phyloP scores from a whole-genome alignment of 2,329 filamentous ascomycete species.

The Trichothecium sympodiale region DNA sequence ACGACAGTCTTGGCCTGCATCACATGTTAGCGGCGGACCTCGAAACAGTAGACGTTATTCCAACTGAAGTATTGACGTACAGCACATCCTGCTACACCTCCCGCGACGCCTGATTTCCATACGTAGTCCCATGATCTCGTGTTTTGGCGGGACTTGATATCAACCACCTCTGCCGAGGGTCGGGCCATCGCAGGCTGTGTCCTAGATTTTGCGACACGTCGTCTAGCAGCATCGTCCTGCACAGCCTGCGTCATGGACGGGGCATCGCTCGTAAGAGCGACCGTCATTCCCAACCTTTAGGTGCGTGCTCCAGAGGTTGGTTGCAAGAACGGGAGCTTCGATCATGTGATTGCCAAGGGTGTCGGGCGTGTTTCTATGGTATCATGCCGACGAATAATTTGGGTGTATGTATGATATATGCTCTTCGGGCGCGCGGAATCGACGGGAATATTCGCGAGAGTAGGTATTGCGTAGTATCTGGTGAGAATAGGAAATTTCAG shows the following conservation, averaged over 20 bases:
- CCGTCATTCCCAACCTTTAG: slow-evolving; percentile 36
- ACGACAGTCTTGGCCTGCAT: slow-evolving; percentile 84
- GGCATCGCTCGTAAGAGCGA: slow-evolving; percentile 44
- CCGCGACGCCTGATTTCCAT: slow-evolving; percentile 72
- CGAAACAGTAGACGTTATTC: slow-evolving; percentile 8
- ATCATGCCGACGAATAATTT: no score
- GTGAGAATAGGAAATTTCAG: no score
- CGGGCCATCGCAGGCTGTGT: slow-evolving; percentile 4
- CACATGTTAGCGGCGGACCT: neutral
- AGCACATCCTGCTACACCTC: slow-evolving; percentile 83
- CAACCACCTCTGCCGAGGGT: slow-evolving; percentile 21
- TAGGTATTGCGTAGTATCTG: no score
- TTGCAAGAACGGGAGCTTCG: no score
- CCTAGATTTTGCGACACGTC: slow-evolving; percentile 14
- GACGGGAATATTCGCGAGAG: no score
- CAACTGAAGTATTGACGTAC: slow-evolving; percentile 48
- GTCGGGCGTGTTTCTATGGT: no score
- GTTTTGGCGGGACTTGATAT: slow-evolving; percentile 28
- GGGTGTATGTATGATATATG: no score
- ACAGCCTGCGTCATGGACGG: slow-evolving; percentile 32
- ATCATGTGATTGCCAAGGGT: no score
- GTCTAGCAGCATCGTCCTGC: slow-evolving; percentile 15
- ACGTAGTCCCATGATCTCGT: slow-evolving; percentile 72
- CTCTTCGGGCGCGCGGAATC: no score
- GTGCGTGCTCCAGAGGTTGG: slow-evolving; percentile 6